A percentile compares a stretch with the other conserved stretches of the same genome.
Evolutionary conservation across 192 early-diverging fungal genomes (phyloP).

Genomic region (Kappamyces sp.): DNA sequence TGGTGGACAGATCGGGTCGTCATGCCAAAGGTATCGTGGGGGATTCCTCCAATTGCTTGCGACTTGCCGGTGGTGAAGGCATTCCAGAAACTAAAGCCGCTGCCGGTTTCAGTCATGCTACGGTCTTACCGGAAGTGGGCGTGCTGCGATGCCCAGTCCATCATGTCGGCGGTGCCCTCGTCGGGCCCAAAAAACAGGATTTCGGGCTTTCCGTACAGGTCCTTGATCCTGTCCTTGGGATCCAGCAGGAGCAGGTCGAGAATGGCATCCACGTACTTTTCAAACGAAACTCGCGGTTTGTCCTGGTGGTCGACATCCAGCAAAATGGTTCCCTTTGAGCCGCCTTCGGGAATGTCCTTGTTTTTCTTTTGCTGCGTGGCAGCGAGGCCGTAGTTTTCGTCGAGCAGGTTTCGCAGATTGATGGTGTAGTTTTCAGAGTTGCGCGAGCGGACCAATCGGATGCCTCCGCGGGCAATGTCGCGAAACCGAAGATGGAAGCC

Average conservation of each 20-base stretch:
- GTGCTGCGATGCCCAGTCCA: slow-evolving; percentile 99
- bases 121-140: slow-evolving; percentile 53
- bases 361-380: slow-evolving; percentile 98
- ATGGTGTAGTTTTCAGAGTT: slow-evolving; percentile 95
- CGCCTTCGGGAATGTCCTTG: slow-evolving; percentile 99
- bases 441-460: slow-evolving; percentile 94
- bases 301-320: slow-evolving; percentile 92
- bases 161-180: slow-evolving; percentile 96
- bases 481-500: slow-evolving; percentile 98
- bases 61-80: slow-evolving; percentile 99
- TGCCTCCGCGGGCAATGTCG: slow-evolving; percentile 97
- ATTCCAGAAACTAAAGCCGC: slow-evolving; percentile 96
- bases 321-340: slow-evolving; percentile 97
- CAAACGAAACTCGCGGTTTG: slow-evolving; percentile 89
- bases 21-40: slow-evolving; percentile 97
- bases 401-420: slow-evolving; percentile 93
- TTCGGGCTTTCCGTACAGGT: slow-evolving; percentile 84
- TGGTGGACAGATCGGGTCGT: slow-evolving; percentile 98
- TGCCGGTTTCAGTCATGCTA: slow-evolving; percentile 2
- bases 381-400: slow-evolving; percentile 97
- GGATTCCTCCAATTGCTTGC: slow-evolving; percentile 84
- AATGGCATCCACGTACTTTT: slow-evolving; percentile 96
- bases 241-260: slow-evolving; percentile 91
- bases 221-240: slow-evolving; percentile 93
- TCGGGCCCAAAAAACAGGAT: slow-evolving; percentile 99